A percentile compares a stretch with the other conserved stretches of the same genome.
These are phyloP conservation scores for Quercus bicolor DNA, from an alignment of 306 rosid genomes.

Conservation along the genomic window DNA sequence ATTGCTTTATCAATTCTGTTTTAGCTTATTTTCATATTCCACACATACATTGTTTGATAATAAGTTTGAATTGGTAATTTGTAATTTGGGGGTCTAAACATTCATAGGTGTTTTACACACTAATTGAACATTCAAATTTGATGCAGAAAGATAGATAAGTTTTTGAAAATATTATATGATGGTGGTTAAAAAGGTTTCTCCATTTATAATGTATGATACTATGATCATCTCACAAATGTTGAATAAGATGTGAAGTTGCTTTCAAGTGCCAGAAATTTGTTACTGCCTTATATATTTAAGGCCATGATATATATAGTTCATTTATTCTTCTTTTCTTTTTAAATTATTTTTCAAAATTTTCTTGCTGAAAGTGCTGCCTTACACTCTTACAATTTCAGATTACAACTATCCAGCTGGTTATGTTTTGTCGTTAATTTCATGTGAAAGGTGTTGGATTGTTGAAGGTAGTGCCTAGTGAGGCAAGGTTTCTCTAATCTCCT, in stretches of 20 bases:
- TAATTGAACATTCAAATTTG: constrained; percentile 71
- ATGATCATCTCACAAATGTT: neutral
- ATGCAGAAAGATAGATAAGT: neutral
- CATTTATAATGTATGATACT: neutral
- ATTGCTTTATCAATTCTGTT: too few species aligned
- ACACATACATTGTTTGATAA: too few species aligned
- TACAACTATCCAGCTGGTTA: neutral
- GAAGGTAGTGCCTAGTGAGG: too few species aligned
- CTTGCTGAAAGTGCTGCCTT: neutral
- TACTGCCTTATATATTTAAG: too few species aligned
- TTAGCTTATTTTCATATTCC: too few species aligned
- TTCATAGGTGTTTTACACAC: constrained; percentile 16
- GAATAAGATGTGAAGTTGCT: too few species aligned
- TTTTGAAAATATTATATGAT: neutral
- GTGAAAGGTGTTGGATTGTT: neutral
- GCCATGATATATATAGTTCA: neutral
- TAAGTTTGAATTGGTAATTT: too few species aligned
- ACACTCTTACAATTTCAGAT: too few species aligned
- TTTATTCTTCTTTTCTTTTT: neutral
- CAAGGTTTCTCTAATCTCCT: too few species aligned
- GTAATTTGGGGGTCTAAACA: too few species aligned
- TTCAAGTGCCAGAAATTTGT: too few species aligned
- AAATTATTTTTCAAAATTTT: neutral
- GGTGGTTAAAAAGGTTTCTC: constrained; percentile 7
- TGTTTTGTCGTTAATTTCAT: neutral